A percentile compares a stretch with the other conserved stretches of the same genome.
Conservation (phyloP, 1,284 basidiomycete species). For the Austroboletus niveus region DNA sequence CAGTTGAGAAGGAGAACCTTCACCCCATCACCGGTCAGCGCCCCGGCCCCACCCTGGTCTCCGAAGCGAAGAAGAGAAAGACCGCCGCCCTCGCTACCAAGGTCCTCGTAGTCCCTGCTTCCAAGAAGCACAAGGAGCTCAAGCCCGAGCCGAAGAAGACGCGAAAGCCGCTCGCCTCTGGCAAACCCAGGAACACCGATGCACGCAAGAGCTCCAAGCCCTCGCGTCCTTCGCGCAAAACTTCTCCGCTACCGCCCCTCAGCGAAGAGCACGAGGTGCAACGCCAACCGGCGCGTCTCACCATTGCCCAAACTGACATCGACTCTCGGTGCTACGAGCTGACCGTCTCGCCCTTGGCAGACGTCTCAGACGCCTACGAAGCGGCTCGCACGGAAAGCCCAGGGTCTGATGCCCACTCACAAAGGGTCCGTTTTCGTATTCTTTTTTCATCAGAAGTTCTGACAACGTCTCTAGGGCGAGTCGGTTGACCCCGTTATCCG, state of each 20-base stretch:
- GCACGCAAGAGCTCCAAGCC: constrained; percentile 31
- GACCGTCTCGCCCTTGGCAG: constrained; percentile 62
- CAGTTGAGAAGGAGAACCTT: constrained; percentile 72
- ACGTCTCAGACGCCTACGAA: constrained; percentile 57
- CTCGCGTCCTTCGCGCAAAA: constrained; percentile 37
- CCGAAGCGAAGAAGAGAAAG: constrained; percentile 60
- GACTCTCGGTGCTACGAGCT: constrained; percentile 61
- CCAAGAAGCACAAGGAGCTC: constrained; percentile 46
- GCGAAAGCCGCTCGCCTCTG: constrained; percentile 47
- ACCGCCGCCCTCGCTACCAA: constrained; percentile 58
- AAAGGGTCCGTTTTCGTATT: constrained; percentile 22
- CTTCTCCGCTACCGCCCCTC: constrained; percentile 44
- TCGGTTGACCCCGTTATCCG: constrained; percentile 52
- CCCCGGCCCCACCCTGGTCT: constrained; percentile 36
- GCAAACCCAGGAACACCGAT: constrained; percentile 28
- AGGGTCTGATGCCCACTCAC: constrained; percentile 28
- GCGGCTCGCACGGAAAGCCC: constrained; percentile 35
- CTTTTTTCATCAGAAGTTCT: constrained; percentile 11
- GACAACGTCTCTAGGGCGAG: constrained; percentile 38
- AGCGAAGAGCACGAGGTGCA: constrained; percentile 42
- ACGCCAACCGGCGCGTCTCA: constrained; percentile 26
- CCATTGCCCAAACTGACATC: constrained; percentile 36
- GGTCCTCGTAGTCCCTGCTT: constrained; percentile 32
- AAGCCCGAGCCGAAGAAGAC: constrained; percentile 51
- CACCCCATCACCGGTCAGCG: constrained; percentile 69